Conservation (phyloP, 768 basidiomycete species). For the Lactifluus echinatus region DNA sequence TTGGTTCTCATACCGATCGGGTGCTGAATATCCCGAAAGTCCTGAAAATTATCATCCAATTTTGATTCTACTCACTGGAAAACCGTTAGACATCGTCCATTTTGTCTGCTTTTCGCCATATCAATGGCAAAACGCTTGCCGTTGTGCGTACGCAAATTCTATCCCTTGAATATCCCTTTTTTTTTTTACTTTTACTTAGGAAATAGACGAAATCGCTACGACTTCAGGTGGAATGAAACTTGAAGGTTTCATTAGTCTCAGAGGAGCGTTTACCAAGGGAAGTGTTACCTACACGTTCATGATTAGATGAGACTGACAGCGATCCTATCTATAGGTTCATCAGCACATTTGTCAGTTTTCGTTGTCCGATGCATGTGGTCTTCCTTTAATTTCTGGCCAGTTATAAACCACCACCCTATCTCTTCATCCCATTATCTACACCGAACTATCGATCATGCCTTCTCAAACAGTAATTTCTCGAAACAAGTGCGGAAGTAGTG, state of each 20-base stretch:
- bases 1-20: conserved; percentile 33
- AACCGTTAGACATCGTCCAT: conserved; percentile 50
- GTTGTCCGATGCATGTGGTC: conserved; percentile 1
- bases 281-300: conserved; percentile 16
- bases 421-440: conserved; percentile 53
- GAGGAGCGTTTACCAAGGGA: conserved; percentile 68
- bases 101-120: conserved; percentile 56
- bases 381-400: conserved; percentile 32
- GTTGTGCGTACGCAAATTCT: conserved; percentile 41
- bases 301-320: conserved; percentile 13
- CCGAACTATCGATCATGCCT: conserved; percentile 54
- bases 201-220: conserved; percentile 55
- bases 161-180: neutral
- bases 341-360: conserved; percentile 73
- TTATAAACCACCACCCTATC: conserved; percentile 72
- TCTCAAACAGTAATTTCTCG: conserved; percentile 62
- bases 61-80: neutral
- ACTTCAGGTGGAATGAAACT: conserved; percentile 44
- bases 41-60: neutral
- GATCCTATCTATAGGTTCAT: conserved; percentile 44
- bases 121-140: conserved; percentile 65
- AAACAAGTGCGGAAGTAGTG: conserved; percentile 44
- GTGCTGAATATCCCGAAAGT: conserved; percentile 64
- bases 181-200: conserved; percentile 33
- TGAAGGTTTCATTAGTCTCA: conserved; percentile 79